These are phyloP conservation scores for Zygoascus hellenicus DNA, from an alignment of 1,139 yeast species.

Conservation along the genomic window DNA sequence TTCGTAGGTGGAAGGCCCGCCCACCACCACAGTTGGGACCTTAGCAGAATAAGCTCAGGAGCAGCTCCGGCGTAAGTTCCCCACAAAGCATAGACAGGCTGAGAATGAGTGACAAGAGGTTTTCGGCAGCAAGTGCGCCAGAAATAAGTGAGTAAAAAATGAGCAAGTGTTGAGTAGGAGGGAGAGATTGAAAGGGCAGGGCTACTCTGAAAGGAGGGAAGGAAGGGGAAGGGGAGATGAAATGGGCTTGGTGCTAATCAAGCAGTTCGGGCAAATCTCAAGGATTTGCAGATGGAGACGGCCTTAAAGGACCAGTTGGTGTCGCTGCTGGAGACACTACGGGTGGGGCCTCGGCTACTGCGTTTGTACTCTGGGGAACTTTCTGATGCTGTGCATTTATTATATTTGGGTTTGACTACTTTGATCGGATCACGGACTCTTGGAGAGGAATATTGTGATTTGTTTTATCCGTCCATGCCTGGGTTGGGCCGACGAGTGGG, in stretches of 20 bases:
- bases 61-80: neutral
- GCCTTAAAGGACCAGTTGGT: conserved; percentile 50
- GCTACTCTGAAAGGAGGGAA: too few relatives aligned
- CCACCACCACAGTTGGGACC: too few relatives aligned
- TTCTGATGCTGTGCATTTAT: conserved; percentile 48
- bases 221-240: too few relatives aligned
- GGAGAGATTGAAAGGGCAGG: too few relatives aligned
- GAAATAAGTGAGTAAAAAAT: conserved; percentile 35
- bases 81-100: neutral
- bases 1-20: neutral
- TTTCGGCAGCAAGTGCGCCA: conserved; percentile 42
- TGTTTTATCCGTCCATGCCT: conserved; percentile 65
- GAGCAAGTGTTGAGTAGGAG: too few relatives aligned
- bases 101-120: conserved; percentile 2
- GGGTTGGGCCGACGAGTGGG: conserved; percentile 31
- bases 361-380: conserved; percentile 62
- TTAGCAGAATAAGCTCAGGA: too few relatives aligned
- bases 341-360: conserved; percentile 63
- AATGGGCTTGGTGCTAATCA: neutral
- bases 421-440: conserved; percentile 70
- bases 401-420: conserved; percentile 69
- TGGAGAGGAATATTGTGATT: conserved; percentile 92
- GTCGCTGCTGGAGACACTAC: conserved; percentile 45
- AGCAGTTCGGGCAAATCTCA: conserved; percentile 76
- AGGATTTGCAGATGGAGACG: conserved; percentile 68